A percentile compares a stretch with the other conserved stretches of the same genome.
Evolutionary conservation across 345 rosid species (phyloP).

Genomic region (Raphanus raphanistrum): DNA sequence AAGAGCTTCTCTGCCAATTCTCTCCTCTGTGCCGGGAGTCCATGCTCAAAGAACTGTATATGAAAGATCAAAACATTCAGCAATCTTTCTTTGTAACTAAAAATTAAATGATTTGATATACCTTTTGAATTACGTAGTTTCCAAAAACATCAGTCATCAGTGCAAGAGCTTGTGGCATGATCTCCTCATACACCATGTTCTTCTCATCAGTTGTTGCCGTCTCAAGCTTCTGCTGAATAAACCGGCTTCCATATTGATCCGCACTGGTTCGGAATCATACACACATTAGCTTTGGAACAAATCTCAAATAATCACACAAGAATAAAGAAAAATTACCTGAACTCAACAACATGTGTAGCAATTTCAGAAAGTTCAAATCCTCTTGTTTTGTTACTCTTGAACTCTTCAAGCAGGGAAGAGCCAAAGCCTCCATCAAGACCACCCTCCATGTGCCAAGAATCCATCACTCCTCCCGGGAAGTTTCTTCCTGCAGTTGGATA

Average conservation of each 20-base stretch:
- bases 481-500: conserved; percentile 55
- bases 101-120: conserved; percentile 17
- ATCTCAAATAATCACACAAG: not conserved
- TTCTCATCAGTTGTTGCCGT: conserved; percentile 84
- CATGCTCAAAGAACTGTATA: conserved; percentile 92
- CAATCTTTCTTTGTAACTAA: not conserved
- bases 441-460: conserved; percentile 61
- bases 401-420: conserved; percentile 73
- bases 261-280: conserved; percentile 45
- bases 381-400: conserved; percentile 69
- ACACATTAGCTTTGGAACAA: not conserved
- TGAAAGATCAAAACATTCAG: not conserved
- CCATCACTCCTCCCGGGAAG: conserved; percentile 55
- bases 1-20: conserved; percentile 79
- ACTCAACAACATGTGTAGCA: conserved; percentile 70
- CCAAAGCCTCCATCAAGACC: conserved; percentile 53
- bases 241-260: conserved; percentile 94
- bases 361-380: conserved; percentile 74
- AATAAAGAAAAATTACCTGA: conserved; percentile 48
- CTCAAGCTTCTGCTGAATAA: conserved; percentile 96
- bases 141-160: conserved; percentile 97
- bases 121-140: conserved; percentile 96
- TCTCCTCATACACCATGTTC: conserved; percentile 83
- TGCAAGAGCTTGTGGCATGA: conserved; percentile 78
- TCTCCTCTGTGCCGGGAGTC: conserved; percentile 76